Base-by-base conservation (phyloP, 2,329 filamentous ascomycete genomes). In the Trichoderma endophyticum region DNA sequence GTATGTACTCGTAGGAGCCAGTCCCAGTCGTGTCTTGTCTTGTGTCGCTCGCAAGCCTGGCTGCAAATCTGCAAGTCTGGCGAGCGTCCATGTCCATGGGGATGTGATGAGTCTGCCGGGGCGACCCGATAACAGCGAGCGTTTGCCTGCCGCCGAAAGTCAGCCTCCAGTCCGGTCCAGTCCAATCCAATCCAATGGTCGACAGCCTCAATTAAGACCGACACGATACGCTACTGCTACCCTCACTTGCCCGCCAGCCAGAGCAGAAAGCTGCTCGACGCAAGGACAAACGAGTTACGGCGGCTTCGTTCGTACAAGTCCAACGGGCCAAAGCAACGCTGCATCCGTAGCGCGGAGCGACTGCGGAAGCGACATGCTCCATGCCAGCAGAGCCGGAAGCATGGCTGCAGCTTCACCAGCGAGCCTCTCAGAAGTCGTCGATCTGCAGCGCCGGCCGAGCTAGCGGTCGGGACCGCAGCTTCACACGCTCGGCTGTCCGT, bases 391-490 rank as follows among this genome's bases (percentile, higher is more conserved):
- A n/a, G 26, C 56, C 56, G 36, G 57, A 61, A 30, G 54, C 66
- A 51, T 59, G 36, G 28, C 66, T 54, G 65, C 60, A 59, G 62
- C 69, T 60, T 71, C 43, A 48, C n/a, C 69, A 34, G 60, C 69
- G 61, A 59, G 61, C 62, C 69, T 66, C 62, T 70, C 18, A 28
- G 39, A 59, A 66, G 51, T 21, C 57, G 30, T 71, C 69, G 69
- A 71, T 71, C 69, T 71, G 69, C 69, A 66, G 36, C 69, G 34
- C 61, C 54, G 51, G 62, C 54, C n/a, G 43, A 60, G 69, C 61
- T 71, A 71, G 62, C 28, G 69, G 61, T 61, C 54, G 69, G 62
- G 34, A 71, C 68, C 60, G 57, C 67, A 62, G 67, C 39, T 70
- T 54, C 67, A 70, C 24, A 69, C 24, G 54, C 66, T 69, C 56